Base-by-base conservation (phyloP, 1,284 basidiomycete genomes). In the Ceratobasidium sp. region DNA sequence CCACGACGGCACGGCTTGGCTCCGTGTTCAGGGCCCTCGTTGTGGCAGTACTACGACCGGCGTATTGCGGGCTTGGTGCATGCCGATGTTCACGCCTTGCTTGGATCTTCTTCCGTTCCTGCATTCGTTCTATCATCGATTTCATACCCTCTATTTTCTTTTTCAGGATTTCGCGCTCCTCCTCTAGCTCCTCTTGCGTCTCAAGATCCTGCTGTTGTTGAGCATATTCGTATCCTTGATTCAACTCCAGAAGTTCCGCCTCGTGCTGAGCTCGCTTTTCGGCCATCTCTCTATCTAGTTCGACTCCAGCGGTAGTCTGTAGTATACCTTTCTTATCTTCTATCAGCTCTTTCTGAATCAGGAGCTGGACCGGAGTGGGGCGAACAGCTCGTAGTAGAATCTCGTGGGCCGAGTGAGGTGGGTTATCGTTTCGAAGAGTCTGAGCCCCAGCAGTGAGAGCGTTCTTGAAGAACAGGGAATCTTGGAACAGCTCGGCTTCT, bases 251-350 rank as follows among this genome's bases (percentile, higher is more conserved):
- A 4, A 66, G 40, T n/a, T 48, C 40, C 15, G 64, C 46, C n/a
- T 66, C 64, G 40, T 66, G 64, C 20, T 66, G n/a, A 3, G 40
- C 64, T 20, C 64, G 64, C 40, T 46, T 28, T 38, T 46, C 42
- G 9, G 64, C 64, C n/a, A 46, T 15, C n/a, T 66, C 64, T 10
- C 20, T 40, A 26, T 66, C 64, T 3, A 66, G 64, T 23, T 42
- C 42, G 15, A 23, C 48, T 7, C 70, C 70, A 44, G 70, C 70
- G 20, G 57, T 50, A 40, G 70, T 74, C 42, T 66, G 62, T 10
- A 74, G 42, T 3, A 66, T 28, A 23, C 23, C 33, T 20, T 33
- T 64, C 7, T 64, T 59, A n/a, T 50, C 54, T 6, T 74, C 56
- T 13, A 12, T n/a, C 9, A 74, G 42, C 44, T 59, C 33, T 28